Evolutionary conservation across 495 filamentous ascomycete species (phyloP).

Genomic region (Aspergillus nanangensis): DNA sequence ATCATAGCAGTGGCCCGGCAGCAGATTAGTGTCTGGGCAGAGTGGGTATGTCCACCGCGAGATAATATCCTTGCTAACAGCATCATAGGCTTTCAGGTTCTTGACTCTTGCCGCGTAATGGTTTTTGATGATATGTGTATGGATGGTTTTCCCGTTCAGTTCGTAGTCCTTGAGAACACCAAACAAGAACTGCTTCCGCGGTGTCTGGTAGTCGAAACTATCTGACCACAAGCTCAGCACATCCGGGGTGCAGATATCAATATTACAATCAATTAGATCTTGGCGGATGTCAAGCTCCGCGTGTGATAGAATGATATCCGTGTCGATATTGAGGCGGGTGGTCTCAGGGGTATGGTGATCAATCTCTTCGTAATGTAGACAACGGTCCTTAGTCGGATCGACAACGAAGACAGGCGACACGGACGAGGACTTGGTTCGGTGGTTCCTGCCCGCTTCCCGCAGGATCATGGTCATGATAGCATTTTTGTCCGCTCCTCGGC

Average conservation of each 20-base stretch:
- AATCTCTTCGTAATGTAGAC: conserved; percentile 88
- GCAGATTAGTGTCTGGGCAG: conserved; percentile 81
- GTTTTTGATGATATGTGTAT: conserved; percentile 79
- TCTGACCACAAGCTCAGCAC: conserved; percentile 94
- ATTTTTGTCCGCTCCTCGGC: conserved; percentile 81
- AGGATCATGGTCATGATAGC: conserved; percentile 98
- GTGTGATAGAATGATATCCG: conserved; percentile 60
- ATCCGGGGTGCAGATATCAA: conserved; percentile 97
- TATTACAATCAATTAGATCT: conserved; percentile 89
- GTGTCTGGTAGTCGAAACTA: conserved; percentile 92
- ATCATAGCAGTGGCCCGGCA: conserved; percentile 70
- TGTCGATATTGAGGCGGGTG: conserved; percentile 63
- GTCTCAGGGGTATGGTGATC: conserved; percentile 37
- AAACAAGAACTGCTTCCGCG: conserved; percentile 81
- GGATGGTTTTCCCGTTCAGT: conserved; percentile 91
- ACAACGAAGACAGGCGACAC: conserved; percentile 81
- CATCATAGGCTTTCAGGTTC: conserved; percentile 85
- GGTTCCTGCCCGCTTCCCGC: conserved; percentile 66
- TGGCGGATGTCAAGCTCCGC: conserved; percentile 73
- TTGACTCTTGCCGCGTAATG: conserved; percentile 76
- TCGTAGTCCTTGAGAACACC: conserved; percentile 95
- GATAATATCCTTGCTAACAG: conserved; percentile 84
- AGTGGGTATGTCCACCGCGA: conserved; percentile 90
- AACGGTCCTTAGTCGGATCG: conserved; percentile 73
- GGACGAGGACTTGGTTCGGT: conserved; percentile 69